These are phyloP conservation scores for Ustilaginoidea virens DNA, from an alignment of 2,329 filamentous ascomycete species.

Conservation along the genomic window DNA sequence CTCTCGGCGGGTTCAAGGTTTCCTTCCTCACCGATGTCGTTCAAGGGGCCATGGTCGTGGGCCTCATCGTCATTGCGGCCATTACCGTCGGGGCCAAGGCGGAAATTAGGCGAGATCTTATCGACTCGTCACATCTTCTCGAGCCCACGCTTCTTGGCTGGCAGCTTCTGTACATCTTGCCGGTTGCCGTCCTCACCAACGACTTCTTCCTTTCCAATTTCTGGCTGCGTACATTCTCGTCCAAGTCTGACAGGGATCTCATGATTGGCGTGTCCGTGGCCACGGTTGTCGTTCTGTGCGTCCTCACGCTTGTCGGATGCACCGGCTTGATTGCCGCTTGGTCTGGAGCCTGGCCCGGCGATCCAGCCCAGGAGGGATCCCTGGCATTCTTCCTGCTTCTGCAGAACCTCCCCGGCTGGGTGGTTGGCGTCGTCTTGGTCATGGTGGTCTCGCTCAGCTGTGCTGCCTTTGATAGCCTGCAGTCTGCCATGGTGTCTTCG, in stretches of 20 bases:
- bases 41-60: constrained; percentile 63
- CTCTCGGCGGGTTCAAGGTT: constrained; percentile 67
- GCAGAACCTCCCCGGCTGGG: constrained; percentile 58
- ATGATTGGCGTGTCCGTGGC: constrained; percentile 60
- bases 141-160: constrained; percentile 59
- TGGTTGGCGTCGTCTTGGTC: constrained; percentile 67
- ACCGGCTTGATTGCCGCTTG: constrained; percentile 64
- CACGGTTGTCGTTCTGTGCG: constrained; percentile 45
- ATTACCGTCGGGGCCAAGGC: constrained; percentile 66
- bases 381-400: constrained; percentile 65
- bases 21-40: constrained; percentile 75
- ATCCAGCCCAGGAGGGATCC: constrained; percentile 40
- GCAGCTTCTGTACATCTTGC: constrained; percentile 75
- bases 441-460: constrained; percentile 67
- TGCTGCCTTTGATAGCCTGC: constrained; percentile 65
- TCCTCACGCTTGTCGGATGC: constrained; percentile 57
- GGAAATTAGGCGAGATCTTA: constrained; percentile 51
- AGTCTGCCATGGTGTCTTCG: constrained; percentile 74
- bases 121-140: constrained; percentile 54
- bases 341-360: constrained; percentile 56
- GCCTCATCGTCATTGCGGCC: constrained; percentile 59
- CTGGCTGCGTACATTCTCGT: constrained; percentile 74
- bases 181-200: constrained; percentile 67
- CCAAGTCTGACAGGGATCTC: constrained; percentile 63
- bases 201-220: constrained; percentile 77